Conservation (phyloP, 345 rosid species). For the Lepidium sativum region DNA sequence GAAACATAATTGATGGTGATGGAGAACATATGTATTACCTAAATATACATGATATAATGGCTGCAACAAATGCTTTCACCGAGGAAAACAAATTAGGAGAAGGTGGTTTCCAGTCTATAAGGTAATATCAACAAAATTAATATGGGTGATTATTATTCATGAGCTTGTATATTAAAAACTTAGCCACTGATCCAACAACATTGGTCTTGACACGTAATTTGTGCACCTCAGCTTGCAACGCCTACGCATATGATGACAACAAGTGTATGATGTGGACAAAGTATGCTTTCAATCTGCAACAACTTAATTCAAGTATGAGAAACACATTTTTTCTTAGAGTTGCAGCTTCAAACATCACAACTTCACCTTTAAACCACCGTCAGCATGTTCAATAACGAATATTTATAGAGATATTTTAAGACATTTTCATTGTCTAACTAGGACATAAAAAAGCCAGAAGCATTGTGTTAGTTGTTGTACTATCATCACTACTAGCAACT, state of each 20-base stretch:
- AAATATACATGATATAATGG: neutral
- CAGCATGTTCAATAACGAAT: too few relatives aligned
- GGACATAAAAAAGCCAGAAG: neutral
- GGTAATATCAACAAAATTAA: neutral
- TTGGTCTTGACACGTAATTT: too few relatives aligned
- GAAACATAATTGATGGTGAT: neutral
- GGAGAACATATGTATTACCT: neutral
- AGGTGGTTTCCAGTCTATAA: slow-evolving; percentile 2
- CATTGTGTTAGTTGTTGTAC: neutral
- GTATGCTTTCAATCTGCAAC: neutral
- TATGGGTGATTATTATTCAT: too few relatives aligned
- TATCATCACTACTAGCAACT: neutral
- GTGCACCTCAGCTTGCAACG: too few relatives aligned
- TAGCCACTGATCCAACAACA: too few relatives aligned
- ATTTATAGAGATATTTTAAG: too few relatives aligned
- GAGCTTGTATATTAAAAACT: too few relatives aligned
- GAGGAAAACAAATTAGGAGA: neutral
- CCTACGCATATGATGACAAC: neutral
- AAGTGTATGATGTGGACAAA: neutral
- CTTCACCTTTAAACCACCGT: too few relatives aligned
- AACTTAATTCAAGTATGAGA: neutral
- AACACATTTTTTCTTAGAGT: neutral
- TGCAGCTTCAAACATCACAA: neutral
- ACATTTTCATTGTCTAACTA: neutral
- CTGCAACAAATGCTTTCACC: neutral